A percentile compares a stretch with the other conserved stretches of the same genome.
Conservation (phyloP, 2,329 filamentous ascomycete genomes). For the Talaromyces rugulosus region DNA sequence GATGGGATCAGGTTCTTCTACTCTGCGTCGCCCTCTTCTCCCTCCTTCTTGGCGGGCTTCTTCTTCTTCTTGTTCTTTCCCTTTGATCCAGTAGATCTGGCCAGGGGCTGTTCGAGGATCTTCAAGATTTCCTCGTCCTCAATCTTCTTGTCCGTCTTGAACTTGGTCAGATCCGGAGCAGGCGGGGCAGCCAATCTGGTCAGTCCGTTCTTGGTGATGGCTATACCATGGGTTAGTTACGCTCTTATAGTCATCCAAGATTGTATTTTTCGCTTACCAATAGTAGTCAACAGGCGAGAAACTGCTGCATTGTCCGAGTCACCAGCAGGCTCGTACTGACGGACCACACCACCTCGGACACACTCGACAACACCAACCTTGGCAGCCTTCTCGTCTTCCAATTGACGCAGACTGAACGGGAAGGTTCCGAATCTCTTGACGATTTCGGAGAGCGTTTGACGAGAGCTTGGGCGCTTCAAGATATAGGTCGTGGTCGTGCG, state of each 20-base stretch:
- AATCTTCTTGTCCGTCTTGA: slow-evolving; percentile 97
- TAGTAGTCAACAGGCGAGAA: slow-evolving; percentile 80
- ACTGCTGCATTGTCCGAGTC: slow-evolving; percentile 87
- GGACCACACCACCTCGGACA: slow-evolving; percentile 85
- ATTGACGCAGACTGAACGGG: slow-evolving; percentile 94
- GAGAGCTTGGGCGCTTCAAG: slow-evolving; percentile 88
- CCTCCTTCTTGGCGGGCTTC: slow-evolving; percentile 52
- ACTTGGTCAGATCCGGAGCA: slow-evolving; percentile 70
- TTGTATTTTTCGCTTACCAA: slow-evolving; percentile 62
- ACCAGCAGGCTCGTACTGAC: slow-evolving; percentile 92
- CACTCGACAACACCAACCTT: slow-evolving; percentile 97
- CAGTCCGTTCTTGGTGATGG: slow-evolving; percentile 96
- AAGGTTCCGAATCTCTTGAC: slow-evolving; percentile 97
- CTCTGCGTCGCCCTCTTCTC: slow-evolving; percentile 36
- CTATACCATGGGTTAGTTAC: slow-evolving; percentile 44
- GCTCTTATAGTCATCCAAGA: slow-evolving; percentile 12
- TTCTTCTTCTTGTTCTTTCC: slow-evolving; percentile 94
- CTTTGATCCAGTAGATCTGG: slow-evolving; percentile 54
- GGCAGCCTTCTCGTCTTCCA: slow-evolving; percentile 92
- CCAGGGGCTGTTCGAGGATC: slow-evolving; percentile 78
- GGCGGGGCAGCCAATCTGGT: slow-evolving; percentile 77
- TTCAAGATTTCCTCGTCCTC: slow-evolving; percentile 85
- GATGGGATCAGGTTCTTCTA: not conserved
- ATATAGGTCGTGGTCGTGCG: slow-evolving; percentile 88
- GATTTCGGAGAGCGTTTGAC: slow-evolving; percentile 88